These are phyloP conservation scores for Lachnellula occidentalis DNA, from an alignment of 2,329 filamentous ascomycete genomes.

Conservation along the genomic window DNA sequence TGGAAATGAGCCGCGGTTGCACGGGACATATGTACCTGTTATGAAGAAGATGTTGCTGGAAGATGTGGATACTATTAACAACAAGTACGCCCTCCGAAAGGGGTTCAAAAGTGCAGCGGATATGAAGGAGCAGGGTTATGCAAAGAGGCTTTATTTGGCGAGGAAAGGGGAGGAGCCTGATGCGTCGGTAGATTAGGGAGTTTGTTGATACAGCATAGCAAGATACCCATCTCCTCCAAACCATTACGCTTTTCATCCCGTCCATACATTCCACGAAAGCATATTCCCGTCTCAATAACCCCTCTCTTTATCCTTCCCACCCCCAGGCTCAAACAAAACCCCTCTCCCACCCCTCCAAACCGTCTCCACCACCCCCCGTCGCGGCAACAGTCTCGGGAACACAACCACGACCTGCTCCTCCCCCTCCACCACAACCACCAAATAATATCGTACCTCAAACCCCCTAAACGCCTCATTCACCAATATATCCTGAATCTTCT, in stretches of 20 bases:
- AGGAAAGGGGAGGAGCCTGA: slow-evolving; percentile 11
- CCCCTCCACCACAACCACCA: slow-evolving; percentile 83
- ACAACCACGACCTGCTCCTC: slow-evolving; percentile 91
- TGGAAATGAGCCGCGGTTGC: slow-evolving; percentile 44
- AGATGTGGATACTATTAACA: slow-evolving; percentile 50
- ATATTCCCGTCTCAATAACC: slow-evolving; percentile 1
- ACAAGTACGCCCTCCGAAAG: slow-evolving; percentile 55
- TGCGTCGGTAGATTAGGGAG: neutral
- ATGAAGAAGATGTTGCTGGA: slow-evolving; percentile 46
- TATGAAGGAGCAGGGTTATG: slow-evolving; percentile 30
- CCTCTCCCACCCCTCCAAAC: slow-evolving; percentile 84
- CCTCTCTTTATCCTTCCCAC: slow-evolving; percentile 21
- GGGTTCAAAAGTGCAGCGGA: slow-evolving; percentile 51
- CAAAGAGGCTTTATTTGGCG: slow-evolving; percentile 7
- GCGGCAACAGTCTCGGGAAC: slow-evolving; percentile 76
- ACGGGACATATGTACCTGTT: slow-evolving; percentile 51
- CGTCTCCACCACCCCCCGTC: slow-evolving; percentile 68
- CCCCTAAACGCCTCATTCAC: slow-evolving; percentile 93
- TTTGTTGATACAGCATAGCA: neutral
- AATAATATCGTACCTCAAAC: slow-evolving; percentile 84
- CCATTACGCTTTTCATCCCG: neutral
- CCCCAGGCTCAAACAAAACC: slow-evolving; percentile 69
- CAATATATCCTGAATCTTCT: slow-evolving; percentile 85
- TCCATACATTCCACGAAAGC: slow-evolving; percentile 5
- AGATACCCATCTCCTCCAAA: slow-evolving; percentile 2